Percentiles rank a stretch among this genome's conserved stretches.
Conservation (phyloP, 1,139 yeast species). For the Scheffersomyces quercinus region DNA sequence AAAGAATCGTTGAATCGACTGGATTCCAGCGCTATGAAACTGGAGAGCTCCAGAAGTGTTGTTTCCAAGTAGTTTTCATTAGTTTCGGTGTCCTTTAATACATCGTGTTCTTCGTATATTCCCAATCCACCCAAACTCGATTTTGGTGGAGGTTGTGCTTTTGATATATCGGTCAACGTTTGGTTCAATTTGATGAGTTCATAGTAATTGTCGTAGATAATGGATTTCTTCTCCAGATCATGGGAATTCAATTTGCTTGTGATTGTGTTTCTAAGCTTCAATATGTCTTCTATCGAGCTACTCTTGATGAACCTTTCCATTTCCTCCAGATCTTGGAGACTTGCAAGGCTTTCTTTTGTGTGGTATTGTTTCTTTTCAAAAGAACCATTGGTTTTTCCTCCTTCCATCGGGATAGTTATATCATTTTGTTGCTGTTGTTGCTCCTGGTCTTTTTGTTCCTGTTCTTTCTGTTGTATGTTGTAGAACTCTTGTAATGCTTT, state of each 20-base stretch:
- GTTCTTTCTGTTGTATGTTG: conserved; percentile 27
- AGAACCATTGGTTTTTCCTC: not conserved
- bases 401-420: not conserved
- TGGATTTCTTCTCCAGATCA: conserved; percentile 45
- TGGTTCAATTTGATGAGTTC: conserved; percentile 46
- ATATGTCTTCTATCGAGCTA: conserved; percentile 31
- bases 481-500: conserved; percentile 49
- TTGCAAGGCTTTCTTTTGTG: conserved; percentile 3
- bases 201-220: conserved; percentile 49
- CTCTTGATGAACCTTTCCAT: conserved; percentile 17
- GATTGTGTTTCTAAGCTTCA: conserved; percentile 36
- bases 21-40: conserved; percentile 25
- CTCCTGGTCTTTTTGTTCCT: conserved; percentile 8
- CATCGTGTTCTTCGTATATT: conserved; percentile 6
- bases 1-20: conserved; percentile 30
- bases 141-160: conserved; percentile 13
- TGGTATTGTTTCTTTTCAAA: not conserved
- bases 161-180: conserved; percentile 32
- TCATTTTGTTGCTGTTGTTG: conserved; percentile 3
- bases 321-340: conserved; percentile 23
- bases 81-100: not conserved
- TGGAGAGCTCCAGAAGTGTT: conserved; percentile 27
- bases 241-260: conserved; percentile 35
- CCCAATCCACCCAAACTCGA: conserved; percentile 8
- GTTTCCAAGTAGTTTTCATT: conserved; percentile 25